Percentiles rank a stretch among this genome's conserved stretches.
phyloP scores from a whole-genome alignment of 139 green algal species.

The Zygnema cylindricum region DNA sequence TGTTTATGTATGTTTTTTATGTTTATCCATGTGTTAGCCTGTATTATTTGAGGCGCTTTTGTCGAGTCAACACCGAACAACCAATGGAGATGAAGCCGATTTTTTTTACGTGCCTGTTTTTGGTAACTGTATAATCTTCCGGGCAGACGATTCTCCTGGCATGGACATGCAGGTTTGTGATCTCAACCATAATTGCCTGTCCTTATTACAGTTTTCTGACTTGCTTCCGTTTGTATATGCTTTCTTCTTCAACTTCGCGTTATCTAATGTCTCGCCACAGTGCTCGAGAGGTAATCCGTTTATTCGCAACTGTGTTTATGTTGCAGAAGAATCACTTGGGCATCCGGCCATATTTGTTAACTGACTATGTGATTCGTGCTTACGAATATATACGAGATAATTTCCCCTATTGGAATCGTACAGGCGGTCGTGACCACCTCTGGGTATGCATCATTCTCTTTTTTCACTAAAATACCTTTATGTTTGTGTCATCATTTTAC shows the following conservation, averaged over 20 bases:
- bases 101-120: conserved; percentile 53
- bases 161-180: conserved; percentile 25
- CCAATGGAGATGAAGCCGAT: conserved; percentile 35
- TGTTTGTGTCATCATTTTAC: conserved; percentile 1
- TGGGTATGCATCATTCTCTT: conserved; percentile 6
- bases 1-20: not conserved
- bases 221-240: not conserved
- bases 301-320: too few relatives aligned
- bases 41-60: conserved; percentile 27
- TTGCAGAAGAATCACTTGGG: conserved; percentile 6
- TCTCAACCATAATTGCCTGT: too few relatives aligned
- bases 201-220: not conserved
- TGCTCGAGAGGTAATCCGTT: too few relatives aligned
- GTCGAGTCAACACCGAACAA: conserved; percentile 36
- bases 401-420: conserved; percentile 38
- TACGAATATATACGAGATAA: conserved; percentile 11
- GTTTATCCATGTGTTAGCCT: not conserved
- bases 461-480: too few relatives aligned
- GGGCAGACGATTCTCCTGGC: conserved; percentile 36
- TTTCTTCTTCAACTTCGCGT: too few relatives aligned
- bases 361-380: conserved; percentile 24
- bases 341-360: not conserved
- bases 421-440: conserved; percentile 27
- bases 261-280: too few relatives aligned
- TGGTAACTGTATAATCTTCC: conserved; percentile 19